phyloP scores from a whole-genome alignment of 805 yeast genomes.

The Starmerella khaoyaiensis region DNA sequence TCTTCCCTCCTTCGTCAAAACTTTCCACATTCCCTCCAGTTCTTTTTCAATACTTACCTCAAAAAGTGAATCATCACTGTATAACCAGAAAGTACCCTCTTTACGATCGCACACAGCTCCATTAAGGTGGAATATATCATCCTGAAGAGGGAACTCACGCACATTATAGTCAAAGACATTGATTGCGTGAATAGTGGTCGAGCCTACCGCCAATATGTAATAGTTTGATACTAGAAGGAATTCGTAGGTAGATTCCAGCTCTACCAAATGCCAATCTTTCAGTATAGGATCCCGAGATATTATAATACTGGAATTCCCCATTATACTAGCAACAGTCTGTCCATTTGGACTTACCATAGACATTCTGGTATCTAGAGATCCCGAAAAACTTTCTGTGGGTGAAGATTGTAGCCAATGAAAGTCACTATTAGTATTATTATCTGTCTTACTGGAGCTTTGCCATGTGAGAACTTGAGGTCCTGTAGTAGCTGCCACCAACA shows the following conservation, averaged over 20 bases:
- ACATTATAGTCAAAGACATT: slow-evolving; percentile 6
- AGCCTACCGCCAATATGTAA: slow-evolving; percentile 8
- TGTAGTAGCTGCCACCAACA: background rate
- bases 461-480: background rate
- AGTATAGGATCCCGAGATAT: too few relatives aligned
- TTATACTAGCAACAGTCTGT: slow-evolving; percentile 6
- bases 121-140: slow-evolving; percentile 26
- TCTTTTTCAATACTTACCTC: slow-evolving; percentile 61
- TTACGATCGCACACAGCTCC: slow-evolving; percentile 41
- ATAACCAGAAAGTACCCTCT: slow-evolving; percentile 63
- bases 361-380: too few relatives aligned
- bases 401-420: too few relatives aligned
- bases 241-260: too few relatives aligned
- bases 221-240: slow-evolving; percentile 8
- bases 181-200: slow-evolving; percentile 2
- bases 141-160: too few relatives aligned
- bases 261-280: too few relatives aligned
- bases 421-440: too few relatives aligned
- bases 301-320: slow-evolving; percentile 3
- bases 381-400: too few relatives aligned
- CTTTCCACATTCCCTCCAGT: slow-evolving; percentile 60
- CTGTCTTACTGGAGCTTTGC: too few relatives aligned
- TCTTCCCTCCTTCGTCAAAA: slow-evolving; percentile 37
- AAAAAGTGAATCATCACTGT: slow-evolving; percentile 43
- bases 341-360: slow-evolving; percentile 8